Conservation (phyloP, 1,284 basidiomycete species). For the Tilletia walkeri region DNA sequence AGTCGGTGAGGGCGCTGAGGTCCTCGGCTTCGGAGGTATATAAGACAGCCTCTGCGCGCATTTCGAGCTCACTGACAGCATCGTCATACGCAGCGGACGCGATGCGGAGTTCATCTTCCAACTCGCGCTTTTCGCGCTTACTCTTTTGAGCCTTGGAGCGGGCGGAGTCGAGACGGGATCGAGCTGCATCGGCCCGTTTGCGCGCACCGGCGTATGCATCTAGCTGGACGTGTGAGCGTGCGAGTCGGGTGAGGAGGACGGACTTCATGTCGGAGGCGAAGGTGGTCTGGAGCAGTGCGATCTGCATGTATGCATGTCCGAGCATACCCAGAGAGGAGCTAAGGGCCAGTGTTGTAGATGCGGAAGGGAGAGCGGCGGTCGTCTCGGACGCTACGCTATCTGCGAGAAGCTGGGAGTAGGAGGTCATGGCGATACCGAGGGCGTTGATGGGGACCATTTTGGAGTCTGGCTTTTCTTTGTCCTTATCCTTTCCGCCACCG, state of each 20-base stretch:
- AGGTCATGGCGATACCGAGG: conserved; percentile 34
- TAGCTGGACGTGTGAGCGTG: conserved; percentile 31
- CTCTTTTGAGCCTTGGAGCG: conserved; percentile 44
- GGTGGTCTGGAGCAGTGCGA: conserved; percentile 29
- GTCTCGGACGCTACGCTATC: background rate
- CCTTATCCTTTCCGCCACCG: conserved; percentile 5
- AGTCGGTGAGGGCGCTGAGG: conserved; percentile 33
- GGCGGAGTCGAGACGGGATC: conserved; percentile 34
- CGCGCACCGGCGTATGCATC: conserved; percentile 32
- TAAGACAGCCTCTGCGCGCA: conserved; percentile 34
- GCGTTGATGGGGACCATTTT: conserved; percentile 37
- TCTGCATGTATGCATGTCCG: conserved; percentile 31
- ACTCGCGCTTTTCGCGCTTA: conserved; percentile 46
- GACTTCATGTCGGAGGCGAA: conserved; percentile 35
- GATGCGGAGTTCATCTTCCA: conserved; percentile 44
- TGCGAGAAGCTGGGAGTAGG: conserved; percentile 18
- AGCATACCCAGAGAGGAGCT: conserved; percentile 28
- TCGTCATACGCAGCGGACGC: conserved; percentile 45
- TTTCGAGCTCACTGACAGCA: conserved; percentile 40
- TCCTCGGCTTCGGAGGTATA: conserved; percentile 38
- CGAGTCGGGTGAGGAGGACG: conserved; percentile 36
- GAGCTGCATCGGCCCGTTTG: conserved; percentile 38
- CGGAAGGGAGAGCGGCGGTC: conserved; percentile 18
- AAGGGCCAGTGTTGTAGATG: conserved; percentile 22
- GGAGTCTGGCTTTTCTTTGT: conserved; percentile 25